phyloP scores from a whole-genome alignment of 2,329 filamentous ascomycete genomes.

The Tolypocladium tundrense region DNA sequence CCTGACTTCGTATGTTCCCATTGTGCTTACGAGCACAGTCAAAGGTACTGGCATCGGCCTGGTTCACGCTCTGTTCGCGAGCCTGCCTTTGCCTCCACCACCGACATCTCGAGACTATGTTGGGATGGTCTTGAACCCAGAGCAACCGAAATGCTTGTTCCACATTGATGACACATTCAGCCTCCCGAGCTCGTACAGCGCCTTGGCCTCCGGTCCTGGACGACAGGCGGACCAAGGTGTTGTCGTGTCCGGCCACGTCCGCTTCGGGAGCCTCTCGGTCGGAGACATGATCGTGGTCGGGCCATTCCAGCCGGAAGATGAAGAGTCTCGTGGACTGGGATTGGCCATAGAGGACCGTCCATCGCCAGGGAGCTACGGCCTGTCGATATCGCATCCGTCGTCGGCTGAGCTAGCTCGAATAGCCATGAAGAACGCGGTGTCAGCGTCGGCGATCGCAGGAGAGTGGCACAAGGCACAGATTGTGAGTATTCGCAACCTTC shows the following conservation, averaged over 20 bases:
- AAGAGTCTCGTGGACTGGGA: slow-evolving; percentile 23
- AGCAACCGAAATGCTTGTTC: slow-evolving; percentile 59
- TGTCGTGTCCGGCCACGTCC: slow-evolving; percentile 78
- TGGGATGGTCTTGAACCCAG: slow-evolving; percentile 45
- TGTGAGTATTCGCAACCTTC: slow-evolving; percentile 78
- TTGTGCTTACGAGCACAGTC: slow-evolving; percentile 78
- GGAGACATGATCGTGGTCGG: slow-evolving; percentile 73
- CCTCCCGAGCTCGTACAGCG: slow-evolving; percentile 49
- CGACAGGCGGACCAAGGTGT: slow-evolving; percentile 38
- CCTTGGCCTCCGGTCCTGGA: slow-evolving; percentile 7
- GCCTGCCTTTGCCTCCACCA: slow-evolving; percentile 56
- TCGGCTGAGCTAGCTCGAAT: slow-evolving; percentile 42
- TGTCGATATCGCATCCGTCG: slow-evolving; percentile 42
- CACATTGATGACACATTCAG: slow-evolving; percentile 87
- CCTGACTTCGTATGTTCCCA: slow-evolving; percentile 55
- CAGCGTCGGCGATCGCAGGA: slow-evolving; percentile 41
- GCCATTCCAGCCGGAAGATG: slow-evolving; percentile 56
- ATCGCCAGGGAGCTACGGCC: slow-evolving; percentile 35
- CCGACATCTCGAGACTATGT: slow-evolving; percentile 44
- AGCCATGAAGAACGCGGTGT: slow-evolving; percentile 40
- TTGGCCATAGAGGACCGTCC: slow-evolving; percentile 33
- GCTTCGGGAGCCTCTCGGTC: slow-evolving; percentile 66
- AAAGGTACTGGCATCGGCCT: slow-evolving; percentile 73
- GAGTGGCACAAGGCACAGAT: slow-evolving; percentile 77
- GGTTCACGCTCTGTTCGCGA: slow-evolving; percentile 70